Evolutionary conservation across 768 basidiomycete genomes (phyloP), one percentile per base, ranked within the genome.

Genomic region (Gloeophyllum trabeum): DNA sequence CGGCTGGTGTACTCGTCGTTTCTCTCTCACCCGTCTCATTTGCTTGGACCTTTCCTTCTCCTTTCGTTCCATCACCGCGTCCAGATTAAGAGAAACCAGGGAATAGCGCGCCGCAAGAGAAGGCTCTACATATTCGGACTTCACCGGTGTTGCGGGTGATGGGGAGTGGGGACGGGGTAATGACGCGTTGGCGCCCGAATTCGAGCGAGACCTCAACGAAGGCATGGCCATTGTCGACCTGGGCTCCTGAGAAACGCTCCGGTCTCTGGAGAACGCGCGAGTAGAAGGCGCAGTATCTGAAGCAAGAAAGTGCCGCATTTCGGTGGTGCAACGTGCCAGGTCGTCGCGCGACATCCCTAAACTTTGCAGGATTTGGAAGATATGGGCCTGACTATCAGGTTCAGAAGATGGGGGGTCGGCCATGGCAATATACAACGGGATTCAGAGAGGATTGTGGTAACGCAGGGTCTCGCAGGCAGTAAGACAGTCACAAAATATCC

Each of bases 341-440:
- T 87, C 85, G 53, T 83, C 77, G 59, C 81, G 74, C 49, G 86
- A 85, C 54, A 88, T 70, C 40, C 84, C 83, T 32, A 88, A 69
- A 14, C 76, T 75, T 51, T 74, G 66, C 25, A 88, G 63, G 19
- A 88, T 71, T 50, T 78, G 75, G 24, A 81, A 81, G 22, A 85
- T 84, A 25, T 85, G 85, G 5, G 84, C 87, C 24, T 57, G 43
- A 32, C 10, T 10, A 16, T 10, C 10, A 32, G 28, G 16, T 10
- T 10, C 10, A 16, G 16, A 10, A 10, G 28, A 10, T 10, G 10
- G 28, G 10, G 28, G 28, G 28, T 16, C 28, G 16, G 28, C 28
- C 28, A 32, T 32, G 28, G 28, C 28, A 10, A 32, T 32, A 32
- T 16, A 32, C 10, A 10, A 16, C 28, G 16, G 28, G 28, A 32